Percentiles rank a stretch among this genome's conserved stretches.
These are phyloP conservation scores for Acidomyces sp. DNA, from an alignment of 495 filamentous ascomycete species.

Conservation along the genomic window DNA sequence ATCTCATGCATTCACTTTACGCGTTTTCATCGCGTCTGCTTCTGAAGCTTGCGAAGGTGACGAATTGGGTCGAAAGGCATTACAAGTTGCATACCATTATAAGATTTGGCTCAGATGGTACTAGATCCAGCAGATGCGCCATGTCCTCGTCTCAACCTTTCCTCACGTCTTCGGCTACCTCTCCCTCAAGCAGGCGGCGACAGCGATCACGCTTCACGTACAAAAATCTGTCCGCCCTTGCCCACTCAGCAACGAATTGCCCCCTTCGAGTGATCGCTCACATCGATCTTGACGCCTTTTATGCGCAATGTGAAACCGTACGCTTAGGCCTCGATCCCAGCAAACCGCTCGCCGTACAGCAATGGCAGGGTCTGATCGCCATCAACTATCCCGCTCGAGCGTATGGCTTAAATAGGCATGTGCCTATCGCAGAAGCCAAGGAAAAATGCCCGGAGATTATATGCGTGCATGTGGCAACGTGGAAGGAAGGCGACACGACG, in stretches of 20 bases:
- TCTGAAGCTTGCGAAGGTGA: too few species aligned
- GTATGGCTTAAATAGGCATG: constrained; percentile 63
- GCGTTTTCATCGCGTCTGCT: too few species aligned
- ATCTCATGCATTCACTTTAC: too few species aligned
- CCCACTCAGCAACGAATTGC: constrained; percentile 52
- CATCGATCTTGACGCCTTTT: constrained; percentile 94
- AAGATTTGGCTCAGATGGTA: too few species aligned
- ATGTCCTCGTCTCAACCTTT: constrained; percentile 36
- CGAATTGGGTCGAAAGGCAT: too few species aligned
- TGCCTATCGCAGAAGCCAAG: constrained; percentile 67
- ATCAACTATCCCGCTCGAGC: constrained; percentile 86
- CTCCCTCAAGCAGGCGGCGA: constrained; percentile 18
- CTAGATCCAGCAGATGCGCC: too few species aligned
- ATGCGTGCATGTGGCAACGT: constrained; percentile 87
- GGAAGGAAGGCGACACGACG: constrained; percentile 75
- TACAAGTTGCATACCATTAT: too few species aligned
- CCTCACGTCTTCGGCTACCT: constrained; percentile 29
- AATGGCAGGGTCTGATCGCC: constrained; percentile 78
- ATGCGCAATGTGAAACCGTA: constrained; percentile 91
- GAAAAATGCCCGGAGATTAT: constrained; percentile 77
- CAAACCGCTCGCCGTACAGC: constrained; percentile 81
- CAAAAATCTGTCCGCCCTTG: constrained; percentile 64
- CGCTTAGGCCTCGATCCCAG: constrained; percentile 61
- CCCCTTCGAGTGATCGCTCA: constrained; percentile 83
- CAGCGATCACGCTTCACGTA: constrained; percentile 66